Percentiles rank a stretch among this genome's conserved stretches.
phyloP scores from a whole-genome alignment of 176 grass and related monocot species.

The Urochloa ruziziensis region DNA sequence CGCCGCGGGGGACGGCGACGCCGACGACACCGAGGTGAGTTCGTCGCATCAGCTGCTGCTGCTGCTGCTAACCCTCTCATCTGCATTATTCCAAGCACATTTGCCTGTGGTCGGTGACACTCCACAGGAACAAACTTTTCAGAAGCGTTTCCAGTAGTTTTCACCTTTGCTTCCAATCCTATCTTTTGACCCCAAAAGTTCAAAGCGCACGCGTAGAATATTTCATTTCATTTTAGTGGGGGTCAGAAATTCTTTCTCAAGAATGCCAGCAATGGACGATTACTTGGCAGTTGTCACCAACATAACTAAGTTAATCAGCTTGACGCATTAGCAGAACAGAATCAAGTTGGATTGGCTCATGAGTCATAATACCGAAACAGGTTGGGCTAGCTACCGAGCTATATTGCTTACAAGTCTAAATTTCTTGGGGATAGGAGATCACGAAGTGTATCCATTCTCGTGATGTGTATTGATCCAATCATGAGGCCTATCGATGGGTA shows the following conservation, averaged over 20 bases:
- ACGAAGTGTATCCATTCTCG: neutral
- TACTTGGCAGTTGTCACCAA: too few relatives aligned
- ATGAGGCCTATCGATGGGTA: neutral
- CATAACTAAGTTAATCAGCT: neutral
- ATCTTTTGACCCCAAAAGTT: neutral
- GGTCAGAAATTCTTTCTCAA: neutral
- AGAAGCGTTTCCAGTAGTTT: neutral
- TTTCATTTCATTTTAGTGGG: neutral
- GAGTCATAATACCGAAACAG: neutral
- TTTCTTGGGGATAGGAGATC: neutral
- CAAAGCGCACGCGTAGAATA: neutral
- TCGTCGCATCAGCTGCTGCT: neutral
- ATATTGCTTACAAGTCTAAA: neutral
- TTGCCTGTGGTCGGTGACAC: neutral
- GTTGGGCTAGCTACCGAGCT: neutral
- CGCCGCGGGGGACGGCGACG: conserved; percentile 59
- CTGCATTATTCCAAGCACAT: neutral
- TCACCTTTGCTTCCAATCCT: neutral
- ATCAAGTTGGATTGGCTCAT: neutral
- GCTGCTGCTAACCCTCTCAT: neutral
- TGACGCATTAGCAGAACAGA: too few relatives aligned
- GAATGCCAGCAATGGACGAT: neutral
- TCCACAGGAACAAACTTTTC: neutral
- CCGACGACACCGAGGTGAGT: conserved; percentile 82
- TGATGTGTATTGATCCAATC: neutral